A percentile compares a stretch with the other conserved stretches of the same genome.
Conservation (phyloP, 1,284 basidiomycete species). For the Ceratobasidium sp. region DNA sequence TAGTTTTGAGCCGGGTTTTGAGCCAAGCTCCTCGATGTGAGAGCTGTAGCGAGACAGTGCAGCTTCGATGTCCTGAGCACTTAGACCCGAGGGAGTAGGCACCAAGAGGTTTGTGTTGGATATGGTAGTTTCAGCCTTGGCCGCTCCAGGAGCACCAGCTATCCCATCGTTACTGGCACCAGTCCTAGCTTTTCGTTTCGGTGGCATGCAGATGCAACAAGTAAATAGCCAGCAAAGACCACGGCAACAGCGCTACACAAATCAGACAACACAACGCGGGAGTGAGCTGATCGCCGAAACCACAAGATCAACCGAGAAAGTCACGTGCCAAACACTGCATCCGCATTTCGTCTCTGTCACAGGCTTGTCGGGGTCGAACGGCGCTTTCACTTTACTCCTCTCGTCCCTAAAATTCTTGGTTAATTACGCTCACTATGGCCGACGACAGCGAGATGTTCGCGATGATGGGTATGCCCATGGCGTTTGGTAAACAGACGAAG, state of each 20-base stretch:
- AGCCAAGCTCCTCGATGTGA: constrained; percentile 21
- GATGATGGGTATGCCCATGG: constrained; percentile 75
- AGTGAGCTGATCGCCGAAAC: constrained; percentile 20
- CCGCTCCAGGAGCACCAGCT: neutral
- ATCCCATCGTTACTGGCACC: neutral
- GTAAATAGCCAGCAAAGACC: neutral
- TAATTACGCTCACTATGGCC: constrained; percentile 10
- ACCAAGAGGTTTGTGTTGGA: neutral
- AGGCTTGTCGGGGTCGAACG: constrained; percentile 1
- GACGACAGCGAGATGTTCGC: constrained; percentile 76
- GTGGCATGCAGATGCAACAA: constrained; percentile 17
- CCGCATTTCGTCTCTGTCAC: constrained; percentile 14
- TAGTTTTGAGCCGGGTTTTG: constrained; percentile 25
- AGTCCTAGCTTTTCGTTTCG: constrained; percentile 21
- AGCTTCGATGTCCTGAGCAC: constrained; percentile 21
- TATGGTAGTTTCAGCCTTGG: neutral
- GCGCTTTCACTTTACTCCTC: constrained; percentile 2
- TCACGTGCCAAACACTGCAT: constrained; percentile 36
- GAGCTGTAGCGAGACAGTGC: constrained; percentile 19
- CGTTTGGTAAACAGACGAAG: constrained; percentile 78
- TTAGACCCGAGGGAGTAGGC: constrained; percentile 6
- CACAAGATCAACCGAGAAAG: constrained; percentile 15
- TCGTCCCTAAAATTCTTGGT: neutral
- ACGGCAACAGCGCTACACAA: no score
- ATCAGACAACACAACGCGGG: neutral